These are phyloP conservation scores for Aspergillus diversus DNA, from an alignment of 495 filamentous ascomycete species.

Conservation along the genomic window DNA sequence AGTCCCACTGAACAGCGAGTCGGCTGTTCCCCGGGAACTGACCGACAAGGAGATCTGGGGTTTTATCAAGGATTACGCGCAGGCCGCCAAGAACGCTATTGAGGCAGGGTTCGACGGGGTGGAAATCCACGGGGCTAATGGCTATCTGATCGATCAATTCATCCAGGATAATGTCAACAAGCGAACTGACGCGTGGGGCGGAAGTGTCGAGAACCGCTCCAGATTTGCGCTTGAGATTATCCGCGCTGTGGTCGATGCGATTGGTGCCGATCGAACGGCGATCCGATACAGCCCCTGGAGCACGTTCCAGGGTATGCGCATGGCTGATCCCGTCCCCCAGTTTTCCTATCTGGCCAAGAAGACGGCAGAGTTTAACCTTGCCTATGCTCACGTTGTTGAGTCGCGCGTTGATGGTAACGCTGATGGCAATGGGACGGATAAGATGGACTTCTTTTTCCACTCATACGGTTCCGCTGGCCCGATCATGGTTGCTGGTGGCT, in stretches of 20 bases:
- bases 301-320: background rate
- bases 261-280: background rate
- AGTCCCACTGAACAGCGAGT: constrained; percentile 26
- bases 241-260: background rate
- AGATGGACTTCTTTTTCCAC: too few relatives aligned
- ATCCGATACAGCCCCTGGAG: background rate
- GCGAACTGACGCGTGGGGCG: background rate
- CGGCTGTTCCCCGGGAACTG: constrained; percentile 48
- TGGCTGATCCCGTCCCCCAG: background rate
- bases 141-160: constrained; percentile 78
- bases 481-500: too few relatives aligned
- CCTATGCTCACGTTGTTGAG: background rate
- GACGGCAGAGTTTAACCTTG: background rate
- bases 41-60: constrained; percentile 58
- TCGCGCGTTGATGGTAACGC: too few relatives aligned
- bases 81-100: constrained; percentile 63
- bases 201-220: background rate
- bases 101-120: constrained; percentile 78
- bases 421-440: too few relatives aligned
- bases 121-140: constrained; percentile 74
- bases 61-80: constrained; percentile 55
- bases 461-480: too few relatives aligned
- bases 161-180: background rate
- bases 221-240: background rate
- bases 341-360: background rate